Evolutionary conservation across 495 filamentous ascomycete species (phyloP), one percentile per base, ranked within the genome.

Genomic region (Neurospora sp.): DNA sequence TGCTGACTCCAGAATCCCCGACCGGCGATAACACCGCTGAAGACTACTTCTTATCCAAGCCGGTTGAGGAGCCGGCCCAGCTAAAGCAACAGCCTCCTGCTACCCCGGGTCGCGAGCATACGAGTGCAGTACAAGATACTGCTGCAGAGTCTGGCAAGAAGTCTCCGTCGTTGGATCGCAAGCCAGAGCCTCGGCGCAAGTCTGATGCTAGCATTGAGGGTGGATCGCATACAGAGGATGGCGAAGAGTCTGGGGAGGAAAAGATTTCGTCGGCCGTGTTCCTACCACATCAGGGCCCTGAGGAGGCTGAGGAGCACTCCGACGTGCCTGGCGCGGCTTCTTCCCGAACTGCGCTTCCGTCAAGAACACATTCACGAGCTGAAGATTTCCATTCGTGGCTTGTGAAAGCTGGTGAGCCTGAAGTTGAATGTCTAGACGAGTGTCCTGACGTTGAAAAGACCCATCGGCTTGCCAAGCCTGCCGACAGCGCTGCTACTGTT

Each of bases 201-300:
- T 79, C 76, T 28, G 81, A 80, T 73, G 81, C 78, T 72, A 77
- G 76, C 70, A 77, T 75, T 59, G 78, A 78, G 71, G 74, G 72
- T 73, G 75, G 79, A 70, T 85, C 86, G 80, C 84, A 81, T 72
- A 82, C 81, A 71, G 86, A 88, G 77, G 92, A 92, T 71, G 92
- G 92, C 40, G 93, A 97, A 36, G 93, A 96, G 71, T 94, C 93
- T 54, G 92, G 92, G 31, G 89, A 94, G 79, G 96, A 98, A 78
- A 93, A 97, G 80, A 98, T 99, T 69, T 94, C 92, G 10, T 98
- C 95, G 48, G 95, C 95, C 13, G 85, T 97, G 71, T 99, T 98
- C 81, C 88, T 96, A 75, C 96, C 96, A 24, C 96, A 98, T 84
- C 90, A 92, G 82, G 87, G 87, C 71, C 87, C 87, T 77, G 84